Conservation (phyloP, 176 grass and related monocot genomes). For the Chloris gayana region DNA sequence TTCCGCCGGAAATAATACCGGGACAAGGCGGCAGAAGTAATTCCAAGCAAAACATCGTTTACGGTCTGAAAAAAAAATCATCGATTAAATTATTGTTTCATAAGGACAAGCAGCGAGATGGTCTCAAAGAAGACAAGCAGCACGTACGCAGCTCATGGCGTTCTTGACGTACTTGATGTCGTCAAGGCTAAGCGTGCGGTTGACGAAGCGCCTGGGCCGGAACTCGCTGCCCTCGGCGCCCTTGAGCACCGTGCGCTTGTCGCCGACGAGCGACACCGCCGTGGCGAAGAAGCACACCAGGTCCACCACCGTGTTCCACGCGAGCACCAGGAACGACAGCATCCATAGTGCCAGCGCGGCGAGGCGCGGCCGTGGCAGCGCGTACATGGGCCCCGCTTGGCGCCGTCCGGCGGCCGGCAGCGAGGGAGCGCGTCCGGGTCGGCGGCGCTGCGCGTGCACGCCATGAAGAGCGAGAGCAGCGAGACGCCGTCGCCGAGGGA, state of each 20-base stretch:
- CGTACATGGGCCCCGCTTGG: not conserved
- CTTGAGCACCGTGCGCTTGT: constrained; percentile 59
- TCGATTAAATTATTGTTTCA: not conserved
- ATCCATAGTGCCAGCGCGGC: constrained; percentile 28
- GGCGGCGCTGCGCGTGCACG: constrained; percentile 65
- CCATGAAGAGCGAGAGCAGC: constrained; percentile 80
- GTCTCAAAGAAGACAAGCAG: not conserved
- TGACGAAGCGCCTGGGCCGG: constrained; percentile 62
- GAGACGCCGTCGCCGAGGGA: constrained; percentile 92
- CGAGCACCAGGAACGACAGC: constrained; percentile 37
- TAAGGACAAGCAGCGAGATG: not conserved
- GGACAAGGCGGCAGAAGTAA: constrained; percentile 65
- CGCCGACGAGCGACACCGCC: constrained; percentile 37
- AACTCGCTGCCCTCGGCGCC: constrained; percentile 63
- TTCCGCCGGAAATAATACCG: constrained; percentile 67
- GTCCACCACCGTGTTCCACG: constrained; percentile 71
- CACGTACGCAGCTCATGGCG: constrained; percentile 65
- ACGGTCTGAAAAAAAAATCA: constrained; percentile 78
- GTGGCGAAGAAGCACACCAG: constrained; percentile 47
- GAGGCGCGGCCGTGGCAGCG: no score
- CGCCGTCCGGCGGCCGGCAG: constrained; percentile 15
- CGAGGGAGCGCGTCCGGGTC: constrained; percentile 57
- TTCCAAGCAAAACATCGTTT: constrained; percentile 84
- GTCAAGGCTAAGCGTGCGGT: constrained; percentile 71
- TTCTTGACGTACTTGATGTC: constrained; percentile 84